A percentile compares a stretch with the other conserved stretches of the same genome.
phyloP scores from a whole-genome alignment of 208 protist genomes.

The Strigomonas culicis region DNA sequence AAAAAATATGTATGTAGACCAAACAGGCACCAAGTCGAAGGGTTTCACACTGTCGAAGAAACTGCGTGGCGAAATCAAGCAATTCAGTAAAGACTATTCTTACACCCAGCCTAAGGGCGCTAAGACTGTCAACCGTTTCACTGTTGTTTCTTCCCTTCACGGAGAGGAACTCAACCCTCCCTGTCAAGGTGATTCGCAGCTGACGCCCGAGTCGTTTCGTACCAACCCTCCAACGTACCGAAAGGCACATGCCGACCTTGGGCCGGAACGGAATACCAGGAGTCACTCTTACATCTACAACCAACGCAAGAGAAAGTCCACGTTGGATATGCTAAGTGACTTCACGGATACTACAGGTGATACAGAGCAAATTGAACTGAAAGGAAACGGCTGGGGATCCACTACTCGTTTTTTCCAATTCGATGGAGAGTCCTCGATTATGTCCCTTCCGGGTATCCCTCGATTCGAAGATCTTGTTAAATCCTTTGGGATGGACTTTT shows the following conservation, averaged over 20 bases:
- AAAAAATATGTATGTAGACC: constrained; percentile 18
- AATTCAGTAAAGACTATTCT: constrained; percentile 39
- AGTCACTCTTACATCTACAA: constrained; percentile 54
- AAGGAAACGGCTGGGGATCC: constrained; percentile 81
- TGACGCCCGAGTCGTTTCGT: constrained; percentile 48
- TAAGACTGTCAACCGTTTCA: constrained; percentile 34
- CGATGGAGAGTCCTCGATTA: constrained; percentile 66
- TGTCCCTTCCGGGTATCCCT: constrained; percentile 80
- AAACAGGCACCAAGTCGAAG: constrained; percentile 14
- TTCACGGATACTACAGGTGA: constrained; percentile 16
- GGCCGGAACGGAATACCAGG: constrained; percentile 19
- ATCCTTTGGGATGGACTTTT: constrained; percentile 80
- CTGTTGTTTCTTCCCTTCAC: constrained; percentile 64
- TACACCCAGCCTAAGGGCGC: constrained; percentile 16
- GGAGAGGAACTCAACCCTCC: constrained; percentile 62
- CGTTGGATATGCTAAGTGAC: constrained; percentile 39
- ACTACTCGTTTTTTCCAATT: constrained; percentile 54
- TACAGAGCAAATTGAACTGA: constrained; percentile 29
- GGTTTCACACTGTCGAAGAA: constrained; percentile 44
- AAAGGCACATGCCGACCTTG: constrained; percentile 8
- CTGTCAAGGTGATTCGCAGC: constrained; percentile 42
- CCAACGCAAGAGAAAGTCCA: constrained; percentile 58
- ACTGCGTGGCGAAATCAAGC: constrained; percentile 34
- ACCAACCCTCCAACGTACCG: constrained; percentile 28
- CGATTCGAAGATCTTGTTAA: constrained; percentile 83